Conservation (phyloP, 2,329 filamentous ascomycete genomes). For the Nakataea oryzae region DNA sequence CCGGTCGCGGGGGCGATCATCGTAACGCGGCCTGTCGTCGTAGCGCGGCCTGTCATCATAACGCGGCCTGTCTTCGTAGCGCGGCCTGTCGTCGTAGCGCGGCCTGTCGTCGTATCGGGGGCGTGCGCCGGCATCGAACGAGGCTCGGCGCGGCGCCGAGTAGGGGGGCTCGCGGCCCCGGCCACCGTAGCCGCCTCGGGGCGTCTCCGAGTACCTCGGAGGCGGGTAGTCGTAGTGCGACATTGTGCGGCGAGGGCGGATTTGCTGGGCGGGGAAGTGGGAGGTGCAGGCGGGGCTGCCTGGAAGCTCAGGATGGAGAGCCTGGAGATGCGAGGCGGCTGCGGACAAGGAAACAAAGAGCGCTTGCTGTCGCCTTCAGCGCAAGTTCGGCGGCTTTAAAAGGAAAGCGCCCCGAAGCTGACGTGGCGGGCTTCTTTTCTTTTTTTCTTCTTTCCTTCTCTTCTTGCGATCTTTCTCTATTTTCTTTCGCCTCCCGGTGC, state of each 20-base stretch:
- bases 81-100: not conserved
- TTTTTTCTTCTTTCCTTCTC: not conserved
- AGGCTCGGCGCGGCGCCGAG: not conserved
- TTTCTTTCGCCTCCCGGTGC: not conserved
- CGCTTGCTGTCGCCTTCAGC: not conserved
- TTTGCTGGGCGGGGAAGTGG: too few species aligned
- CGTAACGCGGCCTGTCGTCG: not conserved
- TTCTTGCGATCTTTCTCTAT: too few species aligned
- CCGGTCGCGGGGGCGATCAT: not conserved
- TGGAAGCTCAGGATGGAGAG: not conserved
- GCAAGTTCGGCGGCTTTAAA: not conserved
- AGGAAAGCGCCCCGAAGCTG: not conserved
- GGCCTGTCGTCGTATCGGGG: not conserved
- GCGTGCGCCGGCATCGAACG: not conserved
- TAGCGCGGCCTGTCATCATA: not conserved
- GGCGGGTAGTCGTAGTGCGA: not conserved
- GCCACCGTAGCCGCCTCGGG: not conserved
- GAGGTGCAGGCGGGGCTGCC: not conserved
- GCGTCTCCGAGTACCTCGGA: not conserved
- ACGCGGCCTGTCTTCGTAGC: not conserved
- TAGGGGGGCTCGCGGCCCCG: not conserved
- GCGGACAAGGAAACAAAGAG: not conserved
- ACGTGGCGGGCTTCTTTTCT: not conserved
- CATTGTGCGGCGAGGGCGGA: not conserved
- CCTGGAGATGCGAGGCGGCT: too few species aligned